Base-by-base conservation (phyloP, 371 early-diverging fungal genomes). In the Actinomortierella ambigua region DNA sequence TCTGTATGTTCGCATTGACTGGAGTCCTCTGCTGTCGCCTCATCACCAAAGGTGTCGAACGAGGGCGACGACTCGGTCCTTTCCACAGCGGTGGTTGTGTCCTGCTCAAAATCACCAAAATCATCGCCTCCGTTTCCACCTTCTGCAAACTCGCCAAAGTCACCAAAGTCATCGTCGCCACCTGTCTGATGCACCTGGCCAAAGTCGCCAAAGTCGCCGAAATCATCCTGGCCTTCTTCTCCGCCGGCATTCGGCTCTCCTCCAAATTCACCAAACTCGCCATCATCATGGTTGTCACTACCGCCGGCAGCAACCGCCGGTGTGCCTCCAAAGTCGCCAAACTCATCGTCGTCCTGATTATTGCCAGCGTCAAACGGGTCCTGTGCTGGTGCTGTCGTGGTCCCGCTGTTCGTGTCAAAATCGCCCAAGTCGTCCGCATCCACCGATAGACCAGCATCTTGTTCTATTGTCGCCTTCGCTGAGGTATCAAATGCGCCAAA, bases 181-280 rank as follows among this genome's bases (percentile, higher is more conserved):
- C 39, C 58, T 1, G 20, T 57, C 2, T 63, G 58, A 29, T 61
- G 66, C 0, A 57, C 62, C 51, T 57, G 55, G 3, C 65, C 70
- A 65, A 70, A 70, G 28, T 70, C 70, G 2, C 69, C 69, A 48
- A 68, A 68, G 2, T 55, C 68, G 51, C 63, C 69, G 22, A 73
- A 73, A 51, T 73, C 73, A 13, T 67, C 73, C 48, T 66, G 66
- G 15, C 63, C 71, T 26, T 71, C 71, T 26, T 71, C 57, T 8
- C 47, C 53, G 2, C 39, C 55, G 1, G 27, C 61, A 9, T 59
- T 63, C 44, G 61, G 66, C 0, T 50, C 62, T 50, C 53, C 58
- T 13, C 65, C 70, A 65, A 70, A 70, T 26, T 70, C 70, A 11
- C 69, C 69, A 48, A 68, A 68, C 4, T 55, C 68, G 18, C 59